Base-by-base conservation (phyloP, 768 basidiomycete species). In the Tylopilus sp. region DNA sequence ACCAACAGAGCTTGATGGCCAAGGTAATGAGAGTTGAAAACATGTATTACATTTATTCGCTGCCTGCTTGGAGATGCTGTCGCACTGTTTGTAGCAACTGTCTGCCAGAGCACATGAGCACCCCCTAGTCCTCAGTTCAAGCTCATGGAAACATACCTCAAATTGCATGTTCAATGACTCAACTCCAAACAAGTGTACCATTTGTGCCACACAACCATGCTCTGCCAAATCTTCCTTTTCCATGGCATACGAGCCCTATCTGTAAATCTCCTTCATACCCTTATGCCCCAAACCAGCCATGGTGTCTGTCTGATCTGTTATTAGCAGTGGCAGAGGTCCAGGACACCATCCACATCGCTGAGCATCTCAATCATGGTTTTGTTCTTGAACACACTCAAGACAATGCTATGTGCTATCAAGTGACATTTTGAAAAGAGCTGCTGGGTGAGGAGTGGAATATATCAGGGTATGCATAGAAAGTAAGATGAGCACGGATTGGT, bases 171-270 rank as follows among this genome's bases (percentile, higher is more conserved):
- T 87, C 58, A 98, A 69, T 25, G 90, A 88, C 46, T 97, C 92
- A 0, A 91, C 81, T 21, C 86, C 76, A 83, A 98, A 97, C 29
- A 98, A 69, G 75, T 99, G 97, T 3, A 98, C 89, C 92, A 98
- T 98, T 56, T 96, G 77, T 36, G 97, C 96, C 16, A 98, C 84
- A 97, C 97, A 99, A 0, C 97, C 97, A 63, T 99, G 97, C 69
- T 99, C 97, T 0, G 94, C 95, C 76, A 94, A 79, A 65, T 98
- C 96, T 67, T 95, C 91, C 46, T 86, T 72, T 67, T 96, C 95
- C 47, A 81, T 62, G 26, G 76, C 73, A 59, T 84, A 81, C 12
- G 83, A 76, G 8, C 83, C 83, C 52, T 82, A 80, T 55, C 85
- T 74, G 54, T 83, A 77, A 43, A 70, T 63, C 41, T 81, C 80